Conservation (phyloP, 495 filamentous ascomycete genomes). For the Trypethelium eluteriae region DNA sequence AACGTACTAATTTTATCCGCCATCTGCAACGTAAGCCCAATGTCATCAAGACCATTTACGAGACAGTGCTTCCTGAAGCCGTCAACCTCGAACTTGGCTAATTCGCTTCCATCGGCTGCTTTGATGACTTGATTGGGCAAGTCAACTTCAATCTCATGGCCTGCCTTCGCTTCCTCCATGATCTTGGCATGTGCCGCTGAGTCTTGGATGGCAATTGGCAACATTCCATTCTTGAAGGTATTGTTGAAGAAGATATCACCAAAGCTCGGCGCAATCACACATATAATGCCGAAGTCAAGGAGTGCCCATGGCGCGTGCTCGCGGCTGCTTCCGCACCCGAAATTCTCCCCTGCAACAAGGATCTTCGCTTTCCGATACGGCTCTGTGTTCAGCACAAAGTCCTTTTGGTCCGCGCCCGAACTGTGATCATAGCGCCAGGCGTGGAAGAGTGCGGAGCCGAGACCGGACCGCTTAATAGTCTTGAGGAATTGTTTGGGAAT, state of each 20-base stretch:
- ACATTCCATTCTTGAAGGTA: slow-evolving; percentile 99
- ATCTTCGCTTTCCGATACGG: slow-evolving; percentile 82
- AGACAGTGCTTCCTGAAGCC: slow-evolving; percentile 90
- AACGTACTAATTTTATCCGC: slow-evolving; percentile 81
- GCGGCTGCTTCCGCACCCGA: slow-evolving; percentile 86
- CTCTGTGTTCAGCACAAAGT: slow-evolving; percentile 86
- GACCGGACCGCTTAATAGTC: slow-evolving; percentile 95
- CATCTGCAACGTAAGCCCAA: slow-evolving; percentile 86
- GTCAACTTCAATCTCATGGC: slow-evolving; percentile 84
- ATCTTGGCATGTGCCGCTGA: slow-evolving; percentile 58
- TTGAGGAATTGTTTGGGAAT: slow-evolving; percentile 99
- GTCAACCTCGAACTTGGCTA: slow-evolving; percentile 79
- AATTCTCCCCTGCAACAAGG: slow-evolving; percentile 86
- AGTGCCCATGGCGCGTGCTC: slow-evolving; percentile 98
- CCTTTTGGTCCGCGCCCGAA: slow-evolving; percentile 57
- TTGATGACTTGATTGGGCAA: slow-evolving; percentile 79
- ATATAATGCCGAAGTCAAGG: slow-evolving; percentile 91
- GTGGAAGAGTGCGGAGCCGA: slow-evolving; percentile 81
- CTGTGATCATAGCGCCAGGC: slow-evolving; percentile 68
- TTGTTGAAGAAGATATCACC: slow-evolving; percentile 99
- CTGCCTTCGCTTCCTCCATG: slow-evolving; percentile 71
- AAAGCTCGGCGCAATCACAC: slow-evolving; percentile 84
- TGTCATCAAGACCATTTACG: slow-evolving; percentile 91
- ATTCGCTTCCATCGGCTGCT: slow-evolving; percentile 58
- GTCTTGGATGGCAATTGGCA: slow-evolving; percentile 72